Evolutionary conservation across 225 moss, liverwort and hornwort genomes (phyloP), one percentile per base, ranked within the genome.

Genomic region (Lunularia cruciata): DNA sequence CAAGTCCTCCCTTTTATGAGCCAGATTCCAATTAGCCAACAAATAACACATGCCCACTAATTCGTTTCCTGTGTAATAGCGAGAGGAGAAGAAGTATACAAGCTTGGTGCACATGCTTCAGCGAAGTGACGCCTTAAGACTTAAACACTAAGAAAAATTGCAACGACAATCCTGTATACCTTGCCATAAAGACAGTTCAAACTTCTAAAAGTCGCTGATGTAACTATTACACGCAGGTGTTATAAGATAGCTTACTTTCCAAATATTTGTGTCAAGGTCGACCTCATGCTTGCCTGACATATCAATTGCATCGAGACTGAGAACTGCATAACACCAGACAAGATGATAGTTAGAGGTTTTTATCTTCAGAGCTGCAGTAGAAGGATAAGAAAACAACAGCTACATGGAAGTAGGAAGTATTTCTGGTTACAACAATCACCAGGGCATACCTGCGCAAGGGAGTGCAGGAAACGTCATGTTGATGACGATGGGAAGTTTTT

Each of bases 241-340:
- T 20, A 1, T 4, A 59, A 37, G 20, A 30, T 18, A 47, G 64
- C 86, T 71, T 85, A 98, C 98, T 80, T 98, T 98, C 98, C 98
- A 98, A 56, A 98, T 93, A 54, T 91, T 98, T 72, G 98, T 98
- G 69, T 89, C 93, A 63, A 98, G 85, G 77, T 98, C 98, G 33
- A 98, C 98, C 82, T 98, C 98, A 78, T 98, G 93, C 75, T 98
- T 93, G 69, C 98, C 98, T 59, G 98, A 98, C 93, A 93, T 90
- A 76, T 98, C 98, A 68, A 98, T 91, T 45, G 98, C 91, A 79
- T 98, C 98, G 81, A 98, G 78, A 82, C 98, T 93, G 72, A 98
- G 71, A 77, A 93, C 98, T 98, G 84, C 27, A 71, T 56, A 71
- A 69, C 63, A 75, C 22, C 33, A 71, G 48, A 48, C 59, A 65